Evolutionary conservation across 2,329 filamentous ascomycete species (phyloP).

Genomic region (Dendrostoma leiphaemia): DNA sequence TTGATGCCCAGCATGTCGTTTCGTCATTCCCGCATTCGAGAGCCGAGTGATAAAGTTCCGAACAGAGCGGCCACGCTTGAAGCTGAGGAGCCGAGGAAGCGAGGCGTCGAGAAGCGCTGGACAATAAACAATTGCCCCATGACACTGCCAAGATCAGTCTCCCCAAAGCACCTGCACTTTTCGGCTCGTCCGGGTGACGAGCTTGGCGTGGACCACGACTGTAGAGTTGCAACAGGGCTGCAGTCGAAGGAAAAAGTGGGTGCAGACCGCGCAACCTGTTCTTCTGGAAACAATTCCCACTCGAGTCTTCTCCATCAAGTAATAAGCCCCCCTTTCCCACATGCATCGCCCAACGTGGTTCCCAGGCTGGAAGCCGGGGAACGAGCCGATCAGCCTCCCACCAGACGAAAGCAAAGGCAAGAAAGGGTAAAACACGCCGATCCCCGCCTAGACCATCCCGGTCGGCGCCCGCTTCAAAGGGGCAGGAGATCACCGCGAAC

Average conservation of each 20-base stretch:
- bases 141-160: background rate
- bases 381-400: background rate
- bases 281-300: background rate
- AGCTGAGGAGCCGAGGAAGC: background rate
- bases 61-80: no score
- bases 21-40: background rate
- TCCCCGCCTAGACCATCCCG: no score
- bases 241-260: background rate
- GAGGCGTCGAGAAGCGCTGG: no score
- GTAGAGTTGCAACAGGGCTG: background rate
- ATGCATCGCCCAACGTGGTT: background rate
- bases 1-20: background rate
- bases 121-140: background rate
- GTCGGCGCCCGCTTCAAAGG: background rate
- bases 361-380: background rate
- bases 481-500: background rate
- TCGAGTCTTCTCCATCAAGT: background rate
- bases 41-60: background rate
- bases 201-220: background rate
- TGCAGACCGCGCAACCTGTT: background rate
- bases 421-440: background rate
- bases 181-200: background rate
- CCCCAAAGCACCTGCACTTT: background rate
- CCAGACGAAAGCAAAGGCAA: background rate
- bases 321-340: background rate